These are phyloP conservation scores for Paraphoma sp. DNA, from an alignment of 2,329 filamentous ascomycete species.

Conservation along the genomic window DNA sequence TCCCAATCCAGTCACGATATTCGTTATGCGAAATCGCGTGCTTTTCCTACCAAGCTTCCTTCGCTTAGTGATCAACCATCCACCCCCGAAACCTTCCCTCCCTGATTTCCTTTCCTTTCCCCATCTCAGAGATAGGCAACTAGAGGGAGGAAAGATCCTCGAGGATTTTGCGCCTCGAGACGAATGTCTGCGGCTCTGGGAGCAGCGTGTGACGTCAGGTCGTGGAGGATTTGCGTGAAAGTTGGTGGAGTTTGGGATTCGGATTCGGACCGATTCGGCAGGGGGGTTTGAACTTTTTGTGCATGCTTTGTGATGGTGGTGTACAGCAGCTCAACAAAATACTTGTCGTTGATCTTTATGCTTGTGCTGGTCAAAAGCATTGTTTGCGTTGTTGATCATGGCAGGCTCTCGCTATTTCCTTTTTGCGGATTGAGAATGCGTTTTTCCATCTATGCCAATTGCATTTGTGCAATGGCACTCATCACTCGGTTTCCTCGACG, in stretches of 20 bases:
- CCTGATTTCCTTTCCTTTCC: background rate
- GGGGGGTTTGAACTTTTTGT: too few species aligned
- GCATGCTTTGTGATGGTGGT: background rate
- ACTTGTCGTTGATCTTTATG: background rate
- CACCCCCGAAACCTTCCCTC: background rate
- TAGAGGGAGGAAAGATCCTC: background rate
- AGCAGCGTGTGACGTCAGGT: background rate
- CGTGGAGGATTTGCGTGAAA: background rate
- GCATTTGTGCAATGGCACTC: background rate
- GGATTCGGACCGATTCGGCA: too few species aligned
- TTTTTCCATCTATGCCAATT: background rate
- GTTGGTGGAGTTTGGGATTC: background rate
- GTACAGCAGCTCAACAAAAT: background rate
- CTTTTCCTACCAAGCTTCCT: background rate
- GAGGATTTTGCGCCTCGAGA: background rate
- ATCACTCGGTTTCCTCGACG: constrained; percentile 31
- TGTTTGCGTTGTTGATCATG: background rate
- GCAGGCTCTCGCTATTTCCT: background rate
- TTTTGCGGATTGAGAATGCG: background rate
- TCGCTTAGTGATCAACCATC: background rate
- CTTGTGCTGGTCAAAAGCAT: background rate
- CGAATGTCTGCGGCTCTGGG: too few species aligned
- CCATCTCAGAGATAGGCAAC: background rate
- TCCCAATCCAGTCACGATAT: background rate
- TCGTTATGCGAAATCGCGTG: background rate